A percentile compares a stretch with the other conserved stretches of the same genome.
Evolutionary conservation across 306 rosid species (phyloP).

Genomic region (Dicorynia guianensis): DNA sequence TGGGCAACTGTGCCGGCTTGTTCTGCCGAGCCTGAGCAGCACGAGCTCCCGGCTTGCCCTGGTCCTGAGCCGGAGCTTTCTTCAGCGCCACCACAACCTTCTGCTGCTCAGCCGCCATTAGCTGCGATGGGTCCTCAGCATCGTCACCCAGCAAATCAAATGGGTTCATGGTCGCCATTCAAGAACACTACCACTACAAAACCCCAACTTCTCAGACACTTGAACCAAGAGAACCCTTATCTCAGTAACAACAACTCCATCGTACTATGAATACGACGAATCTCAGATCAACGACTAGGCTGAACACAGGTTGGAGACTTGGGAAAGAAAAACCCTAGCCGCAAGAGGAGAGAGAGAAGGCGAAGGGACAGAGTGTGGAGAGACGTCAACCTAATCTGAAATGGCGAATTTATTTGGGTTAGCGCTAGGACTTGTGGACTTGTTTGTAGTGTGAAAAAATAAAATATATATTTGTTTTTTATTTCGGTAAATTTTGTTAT

Average conservation of each 20-base stretch:
- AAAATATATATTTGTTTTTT: too few species aligned
- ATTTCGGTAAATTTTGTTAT: too few species aligned
- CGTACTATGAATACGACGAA: neutral
- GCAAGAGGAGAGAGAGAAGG: conserved; percentile 50
- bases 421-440: neutral
- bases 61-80: conserved; percentile 47
- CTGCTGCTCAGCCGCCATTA: conserved; percentile 62
- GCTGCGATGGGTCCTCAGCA: conserved; percentile 89
- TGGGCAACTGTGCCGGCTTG: conserved; percentile 74
- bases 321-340: conserved; percentile 74
- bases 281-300: conserved; percentile 34
- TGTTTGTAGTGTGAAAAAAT: too few species aligned
- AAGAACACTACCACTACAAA: neutral
- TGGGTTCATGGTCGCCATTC: conserved; percentile 86
- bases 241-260: conserved; percentile 57
- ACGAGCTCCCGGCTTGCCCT: conserved; percentile 46
- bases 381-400: conserved; percentile 39
- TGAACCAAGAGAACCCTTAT: conserved; percentile 43
- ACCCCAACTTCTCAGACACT: conserved; percentile 33
- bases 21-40: conserved; percentile 35
- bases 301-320: neutral
- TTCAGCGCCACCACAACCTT: conserved; percentile 54
- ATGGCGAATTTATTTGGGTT: conserved; percentile 35
- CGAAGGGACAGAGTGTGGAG: neutral
- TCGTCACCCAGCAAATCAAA: conserved; percentile 93